Base-by-base conservation (phyloP, 2,329 filamentous ascomycete species). In the Ophiostoma sp. region DNA sequence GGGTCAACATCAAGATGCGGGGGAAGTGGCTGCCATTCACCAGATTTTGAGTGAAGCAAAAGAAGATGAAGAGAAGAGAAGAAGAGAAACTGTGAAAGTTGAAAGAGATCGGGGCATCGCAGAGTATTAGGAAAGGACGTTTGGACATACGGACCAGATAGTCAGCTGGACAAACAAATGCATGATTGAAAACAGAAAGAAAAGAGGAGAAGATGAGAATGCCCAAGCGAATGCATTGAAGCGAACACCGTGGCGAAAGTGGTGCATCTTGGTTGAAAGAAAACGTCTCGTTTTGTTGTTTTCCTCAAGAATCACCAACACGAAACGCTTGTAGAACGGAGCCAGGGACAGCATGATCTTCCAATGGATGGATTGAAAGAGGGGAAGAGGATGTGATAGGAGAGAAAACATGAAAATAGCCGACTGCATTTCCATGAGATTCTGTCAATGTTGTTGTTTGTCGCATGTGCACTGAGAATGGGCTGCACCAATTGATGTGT, bases 1-100 rank as follows among this genome's bases (percentile, higher is more conserved):
- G 94, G 94, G 94, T 92, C 3, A 90, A 94, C 77, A 97, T 97
- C 77, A 95, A 92, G 2, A 79, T 95, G 78, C 89, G 91, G 78
- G 93, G 93, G 36, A 96, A 96, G 85, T 96, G 93, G 81, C 78
- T 82, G 42, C 81, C 81, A 33, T 83, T 82, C 73, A 78, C 79
- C 50, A 79, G 81, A 3, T 82, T 83, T 74, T 83, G 66, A 33
- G 25, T 2, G 31, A n/a, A 52, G 69, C 36, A 12, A 19, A 33
- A 5, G 55, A 57, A 42, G 25, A 61, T 48, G 28, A 69, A 33
- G 50, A 55, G 50, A 45, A n/a, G 6, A 66, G 12, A 33, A 48
- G 25, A 25, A 17, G 61, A 63, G 31, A 57, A n/a, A 63, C 4
- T 15, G 19, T 17, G n/a, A 8, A 36, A 2, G 17, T n/a, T 22